phyloP scores from a whole-genome alignment of 1,284 basidiomycete species.

The Phellinidium pouzarii region DNA sequence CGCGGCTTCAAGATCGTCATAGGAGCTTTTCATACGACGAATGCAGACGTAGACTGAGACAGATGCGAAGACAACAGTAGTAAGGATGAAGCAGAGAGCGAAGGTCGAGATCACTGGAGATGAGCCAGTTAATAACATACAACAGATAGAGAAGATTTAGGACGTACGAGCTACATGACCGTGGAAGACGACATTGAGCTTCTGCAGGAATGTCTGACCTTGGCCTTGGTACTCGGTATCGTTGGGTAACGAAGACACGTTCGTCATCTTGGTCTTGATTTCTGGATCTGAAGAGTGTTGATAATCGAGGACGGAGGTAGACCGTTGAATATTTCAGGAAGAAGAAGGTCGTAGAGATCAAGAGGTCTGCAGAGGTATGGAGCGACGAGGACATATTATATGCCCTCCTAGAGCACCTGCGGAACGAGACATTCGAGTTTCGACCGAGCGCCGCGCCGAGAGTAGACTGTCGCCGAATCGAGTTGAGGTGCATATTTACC shows the following conservation, averaged over 20 bases:
- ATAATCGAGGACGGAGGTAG: too few species aligned
- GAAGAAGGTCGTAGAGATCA: too few species aligned
- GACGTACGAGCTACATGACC: background rate
- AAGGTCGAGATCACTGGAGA: background rate
- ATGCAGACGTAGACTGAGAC: background rate
- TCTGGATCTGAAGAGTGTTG: too few species aligned
- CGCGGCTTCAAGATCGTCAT: background rate
- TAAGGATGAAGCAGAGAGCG: background rate
- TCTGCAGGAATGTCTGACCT: too few species aligned
- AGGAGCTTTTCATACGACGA: background rate
- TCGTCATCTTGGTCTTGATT: too few species aligned
- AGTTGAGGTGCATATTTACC: too few species aligned
- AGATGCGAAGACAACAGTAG: background rate
- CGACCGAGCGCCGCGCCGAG: too few species aligned
- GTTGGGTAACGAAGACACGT: too few species aligned
- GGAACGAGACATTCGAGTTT: background rate
- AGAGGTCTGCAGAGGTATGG: background rate
- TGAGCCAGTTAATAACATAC: background rate
- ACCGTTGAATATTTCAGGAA: too few species aligned
- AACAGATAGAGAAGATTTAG: background rate
- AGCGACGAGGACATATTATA: background rate
- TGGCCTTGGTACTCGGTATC: too few species aligned
- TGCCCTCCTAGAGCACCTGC: too few species aligned
- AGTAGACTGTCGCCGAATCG: too few species aligned
- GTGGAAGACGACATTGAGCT: background rate